phyloP scores from a whole-genome alignment of 306 rosid species.

The Citrullus colocynthis region DNA sequence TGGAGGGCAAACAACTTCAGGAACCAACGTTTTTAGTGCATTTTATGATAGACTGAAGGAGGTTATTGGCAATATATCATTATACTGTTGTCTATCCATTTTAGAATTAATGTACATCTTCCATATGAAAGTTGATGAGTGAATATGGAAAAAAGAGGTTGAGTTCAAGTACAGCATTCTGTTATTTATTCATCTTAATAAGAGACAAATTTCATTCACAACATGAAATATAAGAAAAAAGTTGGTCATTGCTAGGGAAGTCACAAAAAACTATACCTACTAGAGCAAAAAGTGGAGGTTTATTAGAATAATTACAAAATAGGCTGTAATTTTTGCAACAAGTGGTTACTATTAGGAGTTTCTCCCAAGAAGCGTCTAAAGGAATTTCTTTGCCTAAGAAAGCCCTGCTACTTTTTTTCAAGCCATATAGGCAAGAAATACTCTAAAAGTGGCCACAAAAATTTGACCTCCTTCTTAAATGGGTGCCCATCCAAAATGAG shows the following conservation, averaged over 20 bases:
- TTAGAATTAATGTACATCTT: not conserved
- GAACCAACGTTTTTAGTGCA: conserved; percentile 84
- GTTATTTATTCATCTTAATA: not conserved
- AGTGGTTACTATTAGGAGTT: not conserved
- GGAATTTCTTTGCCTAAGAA: not conserved
- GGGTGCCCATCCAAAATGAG: not conserved
- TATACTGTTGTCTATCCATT: not conserved
- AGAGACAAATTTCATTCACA: not conserved
- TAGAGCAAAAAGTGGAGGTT: not conserved
- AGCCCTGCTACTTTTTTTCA: not conserved
- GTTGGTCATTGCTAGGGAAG: not conserved
- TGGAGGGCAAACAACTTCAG: conserved; percentile 90
- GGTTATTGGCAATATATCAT: conserved; percentile 23
- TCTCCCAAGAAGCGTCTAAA: not conserved
- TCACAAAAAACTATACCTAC: not conserved
- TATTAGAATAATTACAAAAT: not conserved
- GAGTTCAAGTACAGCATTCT: not conserved
- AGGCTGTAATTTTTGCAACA: not conserved
- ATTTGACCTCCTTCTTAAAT: not conserved
- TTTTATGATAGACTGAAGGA: conserved; percentile 92
- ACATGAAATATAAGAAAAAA: not conserved
- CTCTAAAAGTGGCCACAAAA: not conserved
- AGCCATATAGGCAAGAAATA: not conserved
- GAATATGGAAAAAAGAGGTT: not conserved
- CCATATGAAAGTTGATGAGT: not conserved